Conservation (phyloP, 768 basidiomycete species). For the Trametes cinnabarina region DNA sequence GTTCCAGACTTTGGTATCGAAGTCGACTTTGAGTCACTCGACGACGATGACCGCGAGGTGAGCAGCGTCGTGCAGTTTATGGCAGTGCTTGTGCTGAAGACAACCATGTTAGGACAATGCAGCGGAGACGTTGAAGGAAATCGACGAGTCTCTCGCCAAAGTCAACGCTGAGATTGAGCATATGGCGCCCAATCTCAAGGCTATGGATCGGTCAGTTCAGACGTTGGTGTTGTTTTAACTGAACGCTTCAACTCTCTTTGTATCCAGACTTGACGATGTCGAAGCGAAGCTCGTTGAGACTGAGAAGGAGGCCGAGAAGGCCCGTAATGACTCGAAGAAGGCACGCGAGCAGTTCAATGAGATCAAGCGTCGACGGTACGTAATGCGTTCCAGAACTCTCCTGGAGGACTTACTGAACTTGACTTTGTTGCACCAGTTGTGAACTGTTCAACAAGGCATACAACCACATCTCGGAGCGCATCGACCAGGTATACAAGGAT, state of each 20-base stretch:
- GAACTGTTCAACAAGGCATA: conserved; percentile 96
- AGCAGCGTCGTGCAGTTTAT: conserved; percentile 15
- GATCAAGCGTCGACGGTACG: conserved; percentile 74
- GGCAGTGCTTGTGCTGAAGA: neutral
- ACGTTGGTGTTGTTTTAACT: too few species aligned
- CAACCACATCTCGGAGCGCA: conserved; percentile 91
- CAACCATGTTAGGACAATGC: conserved; percentile 48
- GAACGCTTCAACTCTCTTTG: neutral
- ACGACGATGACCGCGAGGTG: conserved; percentile 73
- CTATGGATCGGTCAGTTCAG: conserved; percentile 91
- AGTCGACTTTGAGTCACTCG: conserved; percentile 75
- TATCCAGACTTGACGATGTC: conserved; percentile 75
- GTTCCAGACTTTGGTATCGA: conserved; percentile 87
- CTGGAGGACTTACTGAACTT: neutral
- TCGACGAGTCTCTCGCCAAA: conserved; percentile 71
- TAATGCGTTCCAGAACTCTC: neutral
- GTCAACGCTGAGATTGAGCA: conserved; percentile 80
- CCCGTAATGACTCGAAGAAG: conserved; percentile 81
- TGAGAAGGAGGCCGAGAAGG: conserved; percentile 89
- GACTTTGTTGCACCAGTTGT: conserved; percentile 38
- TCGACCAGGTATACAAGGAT: conserved; percentile 96
- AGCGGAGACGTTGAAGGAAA: conserved; percentile 60
- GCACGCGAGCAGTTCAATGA: conserved; percentile 94
- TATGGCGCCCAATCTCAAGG: conserved; percentile 97
- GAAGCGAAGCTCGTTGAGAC: conserved; percentile 83